Base-by-base conservation (phyloP, 1,284 basidiomycete species). In the Cryptococcus sp. region DNA sequence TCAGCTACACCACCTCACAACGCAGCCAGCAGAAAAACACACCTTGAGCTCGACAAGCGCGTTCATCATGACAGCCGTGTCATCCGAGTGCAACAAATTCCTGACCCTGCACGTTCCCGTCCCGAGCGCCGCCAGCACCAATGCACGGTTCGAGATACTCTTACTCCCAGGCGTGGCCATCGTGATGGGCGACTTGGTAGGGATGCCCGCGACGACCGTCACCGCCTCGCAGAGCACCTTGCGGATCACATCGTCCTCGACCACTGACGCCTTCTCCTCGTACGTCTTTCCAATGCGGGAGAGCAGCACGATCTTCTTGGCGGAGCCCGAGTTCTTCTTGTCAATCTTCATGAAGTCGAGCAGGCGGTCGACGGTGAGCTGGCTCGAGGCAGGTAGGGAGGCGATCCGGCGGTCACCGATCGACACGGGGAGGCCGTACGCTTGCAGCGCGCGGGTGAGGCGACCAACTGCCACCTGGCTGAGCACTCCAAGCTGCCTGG, bases 11-110 rank as follows among this genome's bases (percentile, higher is more conserved):
- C 39, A 36, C 24, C n/a, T 28, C 12, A 11, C 2, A 20, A 24
- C 11, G 3, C 16, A 57, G 28, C 28, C 33, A 24, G 9, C 33
- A 37, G 48, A 7, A 12, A 36, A 40, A 67, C 80, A 49, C 60
- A 88, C 89, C 80, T 91, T 87, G 60, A 98, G 85, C 56, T 93
- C 91, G 47, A 85, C 81, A 18, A 97, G 80, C 24, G 92, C 91
- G 16, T 86, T 82, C 92, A 98, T 98, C 96, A 99, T 98, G 56
- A 99, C 95, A 66, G 93, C 91, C 0, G 95, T 99, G 75, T 99
- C 95, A 70, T 98, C 95, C 9, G 93, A 98, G 75, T 98, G 94
- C 43, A 98, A 81, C 16, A 98, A 80, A 71, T 98, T 98, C 76
- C 82, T 87, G 50, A 99, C 80, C 56, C 87, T 83, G 77, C 93